Conservation (phyloP, 805 yeast genomes). For the Candida fluviatilis region DNA sequence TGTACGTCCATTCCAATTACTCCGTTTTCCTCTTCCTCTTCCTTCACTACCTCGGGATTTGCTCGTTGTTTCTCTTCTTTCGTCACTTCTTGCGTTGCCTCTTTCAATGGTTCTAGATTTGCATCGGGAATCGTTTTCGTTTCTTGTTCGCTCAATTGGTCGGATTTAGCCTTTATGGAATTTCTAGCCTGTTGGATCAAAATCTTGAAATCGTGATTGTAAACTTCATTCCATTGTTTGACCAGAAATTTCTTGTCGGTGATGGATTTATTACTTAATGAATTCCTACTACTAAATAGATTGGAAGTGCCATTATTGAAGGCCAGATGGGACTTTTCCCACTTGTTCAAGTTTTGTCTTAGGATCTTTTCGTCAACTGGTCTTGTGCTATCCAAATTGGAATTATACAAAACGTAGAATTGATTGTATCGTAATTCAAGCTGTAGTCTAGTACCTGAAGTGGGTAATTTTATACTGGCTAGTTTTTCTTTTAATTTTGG, state of each 20-base stretch:
- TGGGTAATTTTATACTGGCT: constrained; percentile 49
- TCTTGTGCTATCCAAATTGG: constrained; percentile 67
- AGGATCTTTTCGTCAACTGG: constrained; percentile 59
- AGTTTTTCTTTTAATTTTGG: constrained; percentile 61
- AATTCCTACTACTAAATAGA: constrained; percentile 16
- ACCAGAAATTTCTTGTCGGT: constrained; percentile 46
- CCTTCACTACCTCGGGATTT: too few species aligned
- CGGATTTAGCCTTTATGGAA: constrained; percentile 11
- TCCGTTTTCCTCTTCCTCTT: too few species aligned
- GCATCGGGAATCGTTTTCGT: too few species aligned
- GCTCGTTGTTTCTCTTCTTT: too few species aligned
- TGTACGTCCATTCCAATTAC: too few species aligned
- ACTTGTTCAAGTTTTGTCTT: constrained; percentile 52
- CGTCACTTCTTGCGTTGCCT: too few species aligned
- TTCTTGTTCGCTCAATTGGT: too few species aligned
- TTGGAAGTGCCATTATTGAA: constrained; percentile 21
- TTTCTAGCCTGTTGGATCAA: constrained; percentile 35
- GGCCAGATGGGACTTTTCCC: constrained; percentile 55
- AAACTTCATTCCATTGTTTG: constrained; percentile 38
- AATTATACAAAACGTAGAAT: constrained; percentile 72
- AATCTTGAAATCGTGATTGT: constrained; percentile 35
- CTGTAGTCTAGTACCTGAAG: constrained; percentile 58
- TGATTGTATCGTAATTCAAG: constrained; percentile 73
- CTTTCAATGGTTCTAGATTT: too few species aligned
- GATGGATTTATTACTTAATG: constrained; percentile 26